A percentile compares a stretch with the other conserved stretches of the same genome.
Evolutionary conservation across 2,329 filamentous ascomycete genomes (phyloP).

Genomic region (Aspergillus amoenus): DNA sequence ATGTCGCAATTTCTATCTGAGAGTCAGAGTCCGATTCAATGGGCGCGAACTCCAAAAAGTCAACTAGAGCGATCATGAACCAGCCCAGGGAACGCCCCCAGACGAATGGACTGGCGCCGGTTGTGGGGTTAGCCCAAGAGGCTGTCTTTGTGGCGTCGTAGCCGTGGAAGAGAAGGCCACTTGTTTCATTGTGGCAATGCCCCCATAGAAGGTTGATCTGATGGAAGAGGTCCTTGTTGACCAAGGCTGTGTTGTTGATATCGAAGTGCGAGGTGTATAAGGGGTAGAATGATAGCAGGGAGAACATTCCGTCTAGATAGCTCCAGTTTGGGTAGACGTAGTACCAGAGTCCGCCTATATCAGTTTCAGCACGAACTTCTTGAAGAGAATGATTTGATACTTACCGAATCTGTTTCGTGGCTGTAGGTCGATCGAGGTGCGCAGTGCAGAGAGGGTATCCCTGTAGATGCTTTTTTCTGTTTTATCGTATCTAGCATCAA

Average conservation of each 20-base stretch:
- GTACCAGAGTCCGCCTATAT: constrained; percentile 22
- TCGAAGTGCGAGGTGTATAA: constrained; percentile 31
- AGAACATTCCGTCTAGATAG: constrained; percentile 57
- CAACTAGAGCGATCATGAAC: constrained; percentile 55
- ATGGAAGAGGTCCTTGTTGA: constrained; percentile 43
- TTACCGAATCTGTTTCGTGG: constrained; percentile 17
- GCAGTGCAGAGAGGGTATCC: constrained; percentile 17
- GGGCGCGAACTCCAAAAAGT: constrained; percentile 51
- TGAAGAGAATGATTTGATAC: background rate
- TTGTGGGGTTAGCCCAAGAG: constrained; percentile 52
- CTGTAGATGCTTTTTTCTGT: constrained; percentile 10
- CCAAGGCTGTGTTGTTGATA: constrained; percentile 38
- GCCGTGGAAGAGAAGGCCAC: constrained; percentile 53
- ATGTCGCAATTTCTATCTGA: constrained; percentile 30
- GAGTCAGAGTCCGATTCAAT: constrained; percentile 23
- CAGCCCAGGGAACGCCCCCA: constrained; percentile 58
- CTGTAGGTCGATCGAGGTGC: constrained; percentile 22
- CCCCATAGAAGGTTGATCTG: constrained; percentile 50
- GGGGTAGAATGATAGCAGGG: constrained; percentile 23
- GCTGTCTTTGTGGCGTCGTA: constrained; percentile 53
- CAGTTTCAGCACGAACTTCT: background rate
- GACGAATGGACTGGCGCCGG: constrained; percentile 53
- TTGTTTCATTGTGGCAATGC: constrained; percentile 42
- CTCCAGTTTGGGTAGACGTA: constrained; percentile 51
- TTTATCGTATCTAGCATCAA: constrained; percentile 14